Percentiles rank a stretch among this genome's conserved stretches.
phyloP scores from a whole-genome alignment of 805 yeast species.

The Hyphopichia homilentoma region DNA sequence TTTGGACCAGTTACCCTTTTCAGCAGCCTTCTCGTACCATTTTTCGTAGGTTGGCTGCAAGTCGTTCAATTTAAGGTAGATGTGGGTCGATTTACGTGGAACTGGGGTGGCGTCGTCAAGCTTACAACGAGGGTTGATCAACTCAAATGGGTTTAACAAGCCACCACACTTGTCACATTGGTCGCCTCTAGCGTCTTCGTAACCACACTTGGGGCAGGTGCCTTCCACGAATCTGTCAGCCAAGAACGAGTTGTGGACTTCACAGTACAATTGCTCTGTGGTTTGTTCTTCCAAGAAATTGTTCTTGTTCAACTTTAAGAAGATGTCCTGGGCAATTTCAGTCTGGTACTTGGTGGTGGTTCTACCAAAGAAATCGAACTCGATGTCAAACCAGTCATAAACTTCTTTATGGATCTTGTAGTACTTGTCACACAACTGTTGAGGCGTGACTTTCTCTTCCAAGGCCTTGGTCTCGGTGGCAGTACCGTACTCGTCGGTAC shows the following conservation, averaged over 20 bases:
- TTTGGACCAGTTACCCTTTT: conserved; percentile 84
- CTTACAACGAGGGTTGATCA: conserved; percentile 94
- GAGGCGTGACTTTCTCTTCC: conserved; percentile 88
- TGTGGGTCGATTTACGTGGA: conserved; percentile 77
- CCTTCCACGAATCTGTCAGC: conserved; percentile 99
- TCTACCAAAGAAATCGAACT: conserved; percentile 93
- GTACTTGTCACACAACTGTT: conserved; percentile 87
- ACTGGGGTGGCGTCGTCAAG: conserved; percentile 81
- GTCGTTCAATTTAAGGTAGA: conserved; percentile 79
- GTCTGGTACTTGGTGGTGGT: conserved; percentile 92
- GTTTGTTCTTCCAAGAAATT: conserved; percentile 81
- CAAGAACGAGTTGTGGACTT: conserved; percentile 81
- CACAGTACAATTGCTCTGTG: conserved; percentile 88
- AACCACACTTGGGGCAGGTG: conserved; percentile 90
- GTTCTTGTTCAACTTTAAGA: conserved; percentile 69
- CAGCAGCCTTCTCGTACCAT: conserved; percentile 71
- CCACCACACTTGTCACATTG: conserved; percentile 97
- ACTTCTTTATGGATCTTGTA: conserved; percentile 82
- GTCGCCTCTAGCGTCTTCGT: conserved; percentile 98
- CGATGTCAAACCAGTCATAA: conserved; percentile 95
- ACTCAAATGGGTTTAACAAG: conserved; percentile 86
- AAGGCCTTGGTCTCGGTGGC: conserved; percentile 98
- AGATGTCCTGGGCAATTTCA: conserved; percentile 92
- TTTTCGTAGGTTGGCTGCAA: conserved; percentile 68
- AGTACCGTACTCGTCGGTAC: conserved; percentile 99